Base-by-base conservation (phyloP, 2,329 filamentous ascomycete genomes). In the Scopulariopsis brevicaulis region DNA sequence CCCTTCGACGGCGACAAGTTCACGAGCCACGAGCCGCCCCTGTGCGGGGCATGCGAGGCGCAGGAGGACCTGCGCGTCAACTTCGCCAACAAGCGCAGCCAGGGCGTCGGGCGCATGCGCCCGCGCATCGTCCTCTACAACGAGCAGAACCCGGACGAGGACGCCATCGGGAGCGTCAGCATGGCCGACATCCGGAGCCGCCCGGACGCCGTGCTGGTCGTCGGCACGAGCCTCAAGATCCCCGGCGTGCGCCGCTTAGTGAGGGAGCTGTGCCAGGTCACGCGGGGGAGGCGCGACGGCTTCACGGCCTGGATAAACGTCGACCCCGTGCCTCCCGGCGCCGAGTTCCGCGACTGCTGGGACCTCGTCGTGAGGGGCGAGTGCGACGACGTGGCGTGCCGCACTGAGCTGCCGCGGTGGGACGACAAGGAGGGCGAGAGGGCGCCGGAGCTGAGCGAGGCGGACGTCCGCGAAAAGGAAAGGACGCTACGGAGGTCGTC, bases 101-200 rank as follows among this genome's bases (percentile, higher is more conserved):
- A 96, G 67, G 94, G 94, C 1, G 88, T 99, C 65, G 94, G 94
- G 50, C 85, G 89, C 61, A 75, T 99, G 62, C 84, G 94, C 24
- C 94, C 94, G 24, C 84, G 94, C 59, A 96, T 99, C 76, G 93
- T 97, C 4, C 80, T 99, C 11, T 99, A 99, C 75, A 96, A 97
- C 69, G 94, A 99, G 70, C 87, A 90, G 69, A 96, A 97, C 68
- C 94, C 94, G 0, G 94, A 99, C 63, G 90, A 94, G 64, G 93
- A 96, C 64, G 93, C 94, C 15, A 99, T 99, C 69, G 92, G 93
- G 51, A 89, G 89, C 24, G 92, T 96, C 48, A 90, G 92, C 56
- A 85, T 84, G 63, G 86, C 92, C 4, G 94, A 99, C 69, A 76
- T 97, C 59, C 87, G 90, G 60, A 82, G 86, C 50, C 82, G 91